A percentile compares a stretch with the other conserved stretches of the same genome.
phyloP scores from a whole-genome alignment of 1,284 basidiomycete genomes.

The Megacollybia platyphylla region DNA sequence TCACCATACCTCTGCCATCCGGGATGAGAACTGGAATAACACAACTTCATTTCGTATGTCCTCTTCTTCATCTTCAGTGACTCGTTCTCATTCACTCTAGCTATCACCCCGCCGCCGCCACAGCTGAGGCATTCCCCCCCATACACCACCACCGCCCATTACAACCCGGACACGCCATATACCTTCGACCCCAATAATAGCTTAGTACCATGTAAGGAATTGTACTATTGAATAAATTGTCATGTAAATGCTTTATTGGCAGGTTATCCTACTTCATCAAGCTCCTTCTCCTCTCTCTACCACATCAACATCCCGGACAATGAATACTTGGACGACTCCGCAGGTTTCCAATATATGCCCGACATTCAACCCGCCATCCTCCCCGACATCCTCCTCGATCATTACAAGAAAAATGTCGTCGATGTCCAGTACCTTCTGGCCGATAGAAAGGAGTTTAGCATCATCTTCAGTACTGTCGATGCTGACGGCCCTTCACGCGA shows the following conservation, averaged over 20 bases:
- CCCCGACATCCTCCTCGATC: slow-evolving; percentile 18
- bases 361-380: background rate
- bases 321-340: background rate
- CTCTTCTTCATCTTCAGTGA: background rate
- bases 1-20: slow-evolving; percentile 23
- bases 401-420: slow-evolving; percentile 39
- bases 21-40: slow-evolving; percentile 16
- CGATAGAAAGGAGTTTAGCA: slow-evolving; percentile 29
- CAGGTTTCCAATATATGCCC: background rate
- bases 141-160: slow-evolving; percentile 12
- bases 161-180: slow-evolving; percentile 23
- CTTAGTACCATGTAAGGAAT: slow-evolving; percentile 51
- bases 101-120: background rate
- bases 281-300: slow-evolving; percentile 1
- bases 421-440: slow-evolving; percentile 57
- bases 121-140: background rate
- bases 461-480: slow-evolving; percentile 31
- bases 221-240: slow-evolving; percentile 61
- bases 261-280: slow-evolving; percentile 19
- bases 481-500: slow-evolving; percentile 26
- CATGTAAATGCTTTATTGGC: slow-evolving; percentile 43
- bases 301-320: background rate
- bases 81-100: background rate
- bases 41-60: background rate
- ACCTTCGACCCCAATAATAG: slow-evolving; percentile 26